phyloP scores from a whole-genome alignment of 2,329 filamentous ascomycete species.

The Fusarium piperis region DNA sequence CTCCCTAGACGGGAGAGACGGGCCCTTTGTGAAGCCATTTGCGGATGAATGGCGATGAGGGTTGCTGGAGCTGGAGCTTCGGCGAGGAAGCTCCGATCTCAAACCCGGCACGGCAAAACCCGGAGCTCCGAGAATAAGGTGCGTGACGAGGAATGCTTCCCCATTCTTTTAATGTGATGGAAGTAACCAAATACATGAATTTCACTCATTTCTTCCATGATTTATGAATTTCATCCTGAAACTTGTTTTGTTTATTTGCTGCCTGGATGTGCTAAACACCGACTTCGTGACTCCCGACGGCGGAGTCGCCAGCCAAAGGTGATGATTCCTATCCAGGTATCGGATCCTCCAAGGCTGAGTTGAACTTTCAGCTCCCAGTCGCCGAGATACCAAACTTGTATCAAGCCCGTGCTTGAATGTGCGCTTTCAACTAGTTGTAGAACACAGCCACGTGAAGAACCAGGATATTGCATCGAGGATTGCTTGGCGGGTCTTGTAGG shows the following conservation, averaged over 20 bases:
- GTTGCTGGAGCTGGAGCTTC: slow-evolving; percentile 26
- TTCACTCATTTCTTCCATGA: neutral
- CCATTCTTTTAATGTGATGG: neutral
- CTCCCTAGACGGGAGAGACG: slow-evolving; percentile 42
- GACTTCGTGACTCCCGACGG: neutral
- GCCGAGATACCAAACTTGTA: neutral
- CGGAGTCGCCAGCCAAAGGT: neutral
- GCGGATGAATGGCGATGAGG: slow-evolving; percentile 32
- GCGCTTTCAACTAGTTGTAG: neutral
- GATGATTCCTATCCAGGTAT: neutral
- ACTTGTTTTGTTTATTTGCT: neutral
- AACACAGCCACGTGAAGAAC: neutral
- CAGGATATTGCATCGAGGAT: neutral
- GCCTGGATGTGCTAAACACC: neutral
- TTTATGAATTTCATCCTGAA: neutral
- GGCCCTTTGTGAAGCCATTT: slow-evolving; percentile 46
- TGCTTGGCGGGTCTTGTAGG: neutral
- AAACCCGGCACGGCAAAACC: slow-evolving; percentile 41
- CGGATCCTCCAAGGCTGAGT: neutral
- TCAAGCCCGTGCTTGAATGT: neutral
- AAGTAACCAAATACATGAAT: neutral
- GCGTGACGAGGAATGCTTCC: neutral
- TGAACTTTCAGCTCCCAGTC: neutral
- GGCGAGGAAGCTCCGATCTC: slow-evolving; percentile 33
- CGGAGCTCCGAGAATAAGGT: slow-evolving; percentile 20